Evolutionary conservation across 2,329 filamentous ascomycete genomes (phyloP).

Genomic region (Acrodontium crateriforme): DNA sequence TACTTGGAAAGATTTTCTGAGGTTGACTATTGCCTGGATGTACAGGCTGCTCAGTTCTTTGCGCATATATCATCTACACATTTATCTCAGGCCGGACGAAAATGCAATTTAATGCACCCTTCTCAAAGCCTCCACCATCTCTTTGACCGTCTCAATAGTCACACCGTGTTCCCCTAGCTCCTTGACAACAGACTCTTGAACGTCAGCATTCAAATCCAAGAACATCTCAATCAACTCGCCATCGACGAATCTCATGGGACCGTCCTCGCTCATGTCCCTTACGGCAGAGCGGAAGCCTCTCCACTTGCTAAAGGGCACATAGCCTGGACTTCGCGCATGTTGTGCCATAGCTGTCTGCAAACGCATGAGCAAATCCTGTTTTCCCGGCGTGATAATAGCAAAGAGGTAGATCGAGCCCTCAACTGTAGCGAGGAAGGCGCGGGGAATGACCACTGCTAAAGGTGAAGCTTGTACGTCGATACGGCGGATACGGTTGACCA

Average conservation of each 20-base stretch:
- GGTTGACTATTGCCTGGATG: no score
- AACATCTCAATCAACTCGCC: constrained; percentile 83
- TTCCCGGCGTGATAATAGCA: constrained; percentile 56
- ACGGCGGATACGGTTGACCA: constrained; percentile 75
- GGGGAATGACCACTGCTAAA: constrained; percentile 58
- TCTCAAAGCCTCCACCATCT: constrained; percentile 43
- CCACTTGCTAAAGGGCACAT: constrained; percentile 63
- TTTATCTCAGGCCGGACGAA: no score
- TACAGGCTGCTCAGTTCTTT: no score
- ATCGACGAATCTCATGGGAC: constrained; percentile 78
- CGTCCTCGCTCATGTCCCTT: constrained; percentile 46
- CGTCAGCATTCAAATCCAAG: constrained; percentile 50
- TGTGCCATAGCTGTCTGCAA: constrained; percentile 61
- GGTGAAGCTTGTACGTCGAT: constrained; percentile 53
- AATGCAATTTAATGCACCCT: constrained; percentile 36
- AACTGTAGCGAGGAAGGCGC: constrained; percentile 79
- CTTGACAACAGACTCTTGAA: constrained; percentile 40
- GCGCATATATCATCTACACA: no score
- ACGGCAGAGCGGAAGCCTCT: constrained; percentile 68
- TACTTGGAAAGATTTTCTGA: constrained; percentile 12
- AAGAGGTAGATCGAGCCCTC: constrained; percentile 89
- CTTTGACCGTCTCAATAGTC: constrained; percentile 44
- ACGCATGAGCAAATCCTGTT: constrained; percentile 68
- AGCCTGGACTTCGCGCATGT: constrained; percentile 53
- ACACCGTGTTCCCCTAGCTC: constrained; percentile 40